Conservation (phyloP, 257 asterid genomes). For the Solanum dulcamara region DNA sequence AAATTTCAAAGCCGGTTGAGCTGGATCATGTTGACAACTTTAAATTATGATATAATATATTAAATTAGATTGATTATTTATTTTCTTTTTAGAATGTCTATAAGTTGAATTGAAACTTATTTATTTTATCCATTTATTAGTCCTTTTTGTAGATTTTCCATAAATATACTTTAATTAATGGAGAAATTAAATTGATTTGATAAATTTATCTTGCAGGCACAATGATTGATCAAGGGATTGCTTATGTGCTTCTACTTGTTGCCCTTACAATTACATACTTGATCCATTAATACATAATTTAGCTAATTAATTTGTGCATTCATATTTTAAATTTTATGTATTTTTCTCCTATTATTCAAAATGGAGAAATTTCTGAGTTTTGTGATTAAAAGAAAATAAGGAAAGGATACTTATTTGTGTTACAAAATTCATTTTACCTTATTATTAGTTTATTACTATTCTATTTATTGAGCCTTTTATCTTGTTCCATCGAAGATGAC, state of each 20-base stretch:
- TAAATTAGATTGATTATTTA: background rate
- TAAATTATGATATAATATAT: background rate
- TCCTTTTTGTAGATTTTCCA: background rate
- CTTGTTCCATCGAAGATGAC: no score
- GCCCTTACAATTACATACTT: constrained; percentile 60
- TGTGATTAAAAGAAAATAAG: background rate
- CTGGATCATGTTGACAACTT: background rate
- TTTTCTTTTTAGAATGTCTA: background rate
- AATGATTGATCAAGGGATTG: constrained; percentile 62
- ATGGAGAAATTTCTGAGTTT: background rate
- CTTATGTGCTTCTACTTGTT: constrained; percentile 35
- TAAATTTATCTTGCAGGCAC: constrained; percentile 27
- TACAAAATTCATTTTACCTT: background rate
- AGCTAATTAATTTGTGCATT: background rate
- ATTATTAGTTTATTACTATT: background rate
- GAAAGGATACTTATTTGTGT: background rate
- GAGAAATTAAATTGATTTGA: background rate
- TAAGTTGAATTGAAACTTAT: background rate
- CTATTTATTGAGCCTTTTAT: background rate
- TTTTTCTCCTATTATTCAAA: background rate
- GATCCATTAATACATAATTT: constrained; percentile 26
- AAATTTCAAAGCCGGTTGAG: no score
- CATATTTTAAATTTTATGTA: constrained; percentile 4
- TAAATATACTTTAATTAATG: background rate
- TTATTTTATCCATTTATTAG: background rate